phyloP scores from a whole-genome alignment of 169 alveolate genomes.

The Plasmodium malariae region DNA sequence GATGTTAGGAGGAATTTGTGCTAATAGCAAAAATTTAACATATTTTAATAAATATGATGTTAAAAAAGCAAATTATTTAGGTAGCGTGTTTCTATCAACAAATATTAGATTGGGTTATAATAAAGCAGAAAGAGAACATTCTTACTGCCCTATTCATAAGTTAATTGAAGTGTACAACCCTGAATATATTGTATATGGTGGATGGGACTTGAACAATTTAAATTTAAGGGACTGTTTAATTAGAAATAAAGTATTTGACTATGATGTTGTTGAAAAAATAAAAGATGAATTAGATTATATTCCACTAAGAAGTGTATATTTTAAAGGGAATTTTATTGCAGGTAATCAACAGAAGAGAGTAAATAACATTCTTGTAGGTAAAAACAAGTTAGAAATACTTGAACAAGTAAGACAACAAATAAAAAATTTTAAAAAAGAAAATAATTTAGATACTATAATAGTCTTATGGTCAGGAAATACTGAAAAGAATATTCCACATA shows the following conservation, averaged over 20 bases:
- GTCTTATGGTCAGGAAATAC: conserved; percentile 95
- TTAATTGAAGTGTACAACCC: conserved; percentile 92
- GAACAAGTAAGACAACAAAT: conserved; percentile 88
- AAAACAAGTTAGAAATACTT: conserved; percentile 85
- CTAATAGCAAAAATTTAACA: conserved; percentile 86
- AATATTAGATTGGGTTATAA: conserved; percentile 87
- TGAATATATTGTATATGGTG: conserved; percentile 88
- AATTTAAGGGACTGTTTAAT: conserved; percentile 88
- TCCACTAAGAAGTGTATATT: conserved; percentile 89
- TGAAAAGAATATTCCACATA: conserved; percentile 88
- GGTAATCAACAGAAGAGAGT: conserved; percentile 92
- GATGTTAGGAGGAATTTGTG: conserved; percentile 88
- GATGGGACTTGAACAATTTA: conserved; percentile 92
- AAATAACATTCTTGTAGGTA: conserved; percentile 87
- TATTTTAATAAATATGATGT: conserved; percentile 91
- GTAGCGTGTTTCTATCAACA: conserved; percentile 89
- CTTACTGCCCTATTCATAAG: conserved; percentile 88
- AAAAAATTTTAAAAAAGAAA: conserved; percentile 86
- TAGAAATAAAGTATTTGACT: conserved; percentile 91
- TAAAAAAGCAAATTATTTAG: conserved; percentile 89
- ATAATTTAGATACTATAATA: conserved; percentile 88
- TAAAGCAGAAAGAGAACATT: conserved; percentile 81
- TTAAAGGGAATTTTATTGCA: conserved; percentile 90
- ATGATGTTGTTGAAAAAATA: conserved; percentile 86
- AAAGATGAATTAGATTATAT: conserved; percentile 82